Evolutionary conservation across 495 filamentous ascomycete genomes (phyloP).

Genomic region (Aspergillus biplanus): DNA sequence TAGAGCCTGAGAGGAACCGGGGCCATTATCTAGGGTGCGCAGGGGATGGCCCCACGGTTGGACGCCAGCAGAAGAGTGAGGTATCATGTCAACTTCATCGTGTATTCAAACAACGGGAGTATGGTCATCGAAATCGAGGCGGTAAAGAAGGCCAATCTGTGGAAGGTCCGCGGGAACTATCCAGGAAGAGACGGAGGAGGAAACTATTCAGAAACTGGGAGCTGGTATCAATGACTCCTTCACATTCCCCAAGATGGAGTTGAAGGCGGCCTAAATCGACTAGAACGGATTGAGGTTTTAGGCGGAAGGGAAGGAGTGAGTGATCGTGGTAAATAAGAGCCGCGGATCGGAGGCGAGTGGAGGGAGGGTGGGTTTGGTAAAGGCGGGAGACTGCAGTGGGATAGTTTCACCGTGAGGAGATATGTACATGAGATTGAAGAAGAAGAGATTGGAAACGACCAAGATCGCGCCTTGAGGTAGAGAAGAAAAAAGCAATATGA

Average conservation of each 20-base stretch:
- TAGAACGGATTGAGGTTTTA: background rate
- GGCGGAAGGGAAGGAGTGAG: slow-evolving; percentile 1
- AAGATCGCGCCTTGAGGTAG: slow-evolving; percentile 8
- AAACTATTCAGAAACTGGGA: background rate
- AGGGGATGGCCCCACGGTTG: slow-evolving; percentile 47
- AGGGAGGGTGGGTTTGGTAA: slow-evolving; percentile 3
- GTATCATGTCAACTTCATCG: slow-evolving; percentile 54
- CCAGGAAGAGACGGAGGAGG: background rate
- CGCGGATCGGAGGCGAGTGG: slow-evolving; percentile 16
- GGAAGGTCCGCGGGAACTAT: background rate
- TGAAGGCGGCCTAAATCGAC: background rate
- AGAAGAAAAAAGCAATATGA: slow-evolving; percentile 7
- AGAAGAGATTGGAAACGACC: slow-evolving; percentile 6
- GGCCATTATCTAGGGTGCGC: slow-evolving; percentile 42
- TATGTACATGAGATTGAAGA: slow-evolving; percentile 9
- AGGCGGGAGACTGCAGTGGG: slow-evolving; percentile 20
- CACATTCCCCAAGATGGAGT: slow-evolving; percentile 10
- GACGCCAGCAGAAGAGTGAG: slow-evolving; percentile 50
- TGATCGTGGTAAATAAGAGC: slow-evolving; percentile 13
- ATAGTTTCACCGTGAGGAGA: slow-evolving; percentile 10
- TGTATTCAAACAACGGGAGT: slow-evolving; percentile 31
- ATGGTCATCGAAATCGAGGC: slow-evolving; percentile 26
- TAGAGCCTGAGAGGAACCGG: slow-evolving; percentile 32
- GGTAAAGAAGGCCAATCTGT: slow-evolving; percentile 4
- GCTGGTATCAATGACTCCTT: background rate